Percentiles rank a stretch among this genome's conserved stretches.
These are phyloP conservation scores for Botrytis galanthina DNA, from an alignment of 2,329 filamentous ascomycete species.

Conservation along the genomic window DNA sequence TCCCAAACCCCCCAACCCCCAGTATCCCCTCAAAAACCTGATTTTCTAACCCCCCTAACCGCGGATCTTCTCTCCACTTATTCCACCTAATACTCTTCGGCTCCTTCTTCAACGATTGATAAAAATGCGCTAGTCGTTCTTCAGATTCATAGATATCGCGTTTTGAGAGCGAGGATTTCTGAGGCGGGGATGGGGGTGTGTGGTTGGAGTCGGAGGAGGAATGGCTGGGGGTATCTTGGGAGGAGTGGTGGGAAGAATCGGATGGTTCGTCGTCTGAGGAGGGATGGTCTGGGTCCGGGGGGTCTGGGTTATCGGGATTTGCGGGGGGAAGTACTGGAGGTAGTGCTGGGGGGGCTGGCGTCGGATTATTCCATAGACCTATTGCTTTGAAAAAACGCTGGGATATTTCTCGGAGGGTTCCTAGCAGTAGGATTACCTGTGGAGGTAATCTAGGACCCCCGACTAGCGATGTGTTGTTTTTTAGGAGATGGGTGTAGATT, in stretches of 20 bases:
- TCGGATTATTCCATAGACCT: neutral
- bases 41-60: neutral
- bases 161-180: neutral
- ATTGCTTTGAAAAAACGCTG: neutral
- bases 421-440: neutral
- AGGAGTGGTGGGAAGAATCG: neutral
- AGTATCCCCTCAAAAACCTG: neutral
- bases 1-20: neutral
- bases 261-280: neutral
- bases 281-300: neutral
- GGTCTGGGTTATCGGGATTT: too few relatives aligned
- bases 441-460: neutral
- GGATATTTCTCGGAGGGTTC: neutral
- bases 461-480: neutral
- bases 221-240: neutral
- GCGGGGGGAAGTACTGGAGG: too few relatives aligned
- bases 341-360: rapidly evolving
- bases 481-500: neutral
- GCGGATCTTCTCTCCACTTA: neutral
- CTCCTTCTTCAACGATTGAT: neutral
- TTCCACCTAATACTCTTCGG: neutral
- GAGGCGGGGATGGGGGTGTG: neutral
- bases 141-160: neutral
- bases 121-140: neutral
- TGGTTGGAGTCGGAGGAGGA: neutral